Percentiles rank a stretch among this genome's conserved stretches.
These are phyloP conservation scores for Fusarium sublunatum DNA, from an alignment of 2,329 filamentous ascomycete species.

Conservation along the genomic window DNA sequence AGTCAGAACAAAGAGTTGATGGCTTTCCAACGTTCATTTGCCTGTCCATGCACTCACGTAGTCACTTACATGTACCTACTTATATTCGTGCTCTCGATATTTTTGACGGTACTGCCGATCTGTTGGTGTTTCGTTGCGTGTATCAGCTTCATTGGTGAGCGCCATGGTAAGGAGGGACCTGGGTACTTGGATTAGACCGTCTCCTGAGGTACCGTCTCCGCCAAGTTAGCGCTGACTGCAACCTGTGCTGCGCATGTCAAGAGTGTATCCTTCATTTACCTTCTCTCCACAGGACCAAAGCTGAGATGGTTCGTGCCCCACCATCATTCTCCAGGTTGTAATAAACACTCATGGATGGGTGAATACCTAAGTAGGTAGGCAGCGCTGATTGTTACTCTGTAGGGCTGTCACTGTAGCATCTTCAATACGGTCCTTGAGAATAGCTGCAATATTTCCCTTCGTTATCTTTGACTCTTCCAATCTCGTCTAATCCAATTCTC, in stretches of 20 bases:
- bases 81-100: background rate
- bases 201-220: slow-evolving; percentile 15
- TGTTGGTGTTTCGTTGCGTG: slow-evolving; percentile 33
- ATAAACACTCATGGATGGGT: slow-evolving; percentile 23
- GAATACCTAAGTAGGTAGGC: slow-evolving; percentile 2
- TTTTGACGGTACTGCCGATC: too few species aligned
- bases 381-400: slow-evolving; percentile 12
- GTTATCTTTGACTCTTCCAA: background rate
- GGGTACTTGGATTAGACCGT: slow-evolving; percentile 26
- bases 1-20: background rate
- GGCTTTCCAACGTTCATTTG: background rate
- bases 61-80: slow-evolving; percentile 8
- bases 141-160: slow-evolving; percentile 38
- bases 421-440: background rate
- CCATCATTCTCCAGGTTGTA: slow-evolving; percentile 17
- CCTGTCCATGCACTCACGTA: slow-evolving; percentile 4
- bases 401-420: slow-evolving; percentile 6
- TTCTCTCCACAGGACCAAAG: slow-evolving; percentile 28
- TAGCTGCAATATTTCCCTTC: background rate
- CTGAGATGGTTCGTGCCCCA: slow-evolving; percentile 38
- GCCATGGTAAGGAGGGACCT: slow-evolving; percentile 4
- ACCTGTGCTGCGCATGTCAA: slow-evolving; percentile 11
- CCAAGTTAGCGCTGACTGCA: slow-evolving; percentile 19
- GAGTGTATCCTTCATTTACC: slow-evolving; percentile 35
- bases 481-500: background rate